Conservation (phyloP, 2,329 filamentous ascomycete species). For the Epichloe festucae region DNA sequence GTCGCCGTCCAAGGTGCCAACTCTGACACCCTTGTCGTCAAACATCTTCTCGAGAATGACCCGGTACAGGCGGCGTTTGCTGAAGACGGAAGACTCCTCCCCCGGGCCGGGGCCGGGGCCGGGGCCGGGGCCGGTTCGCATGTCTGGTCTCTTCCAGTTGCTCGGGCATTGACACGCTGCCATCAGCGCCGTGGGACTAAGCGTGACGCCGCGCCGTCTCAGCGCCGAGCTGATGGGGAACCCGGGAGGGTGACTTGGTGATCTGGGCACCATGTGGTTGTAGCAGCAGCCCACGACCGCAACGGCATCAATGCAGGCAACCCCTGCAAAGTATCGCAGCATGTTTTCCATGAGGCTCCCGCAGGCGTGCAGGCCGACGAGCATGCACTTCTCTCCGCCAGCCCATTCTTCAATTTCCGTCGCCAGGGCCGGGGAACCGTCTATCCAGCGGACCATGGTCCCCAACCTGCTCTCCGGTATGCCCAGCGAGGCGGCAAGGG, state of each 20-base stretch:
- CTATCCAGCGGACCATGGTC: slow-evolving; percentile 17
- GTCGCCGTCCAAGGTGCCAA: slow-evolving; percentile 1
- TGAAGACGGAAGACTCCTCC: slow-evolving; percentile 10
- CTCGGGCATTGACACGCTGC: slow-evolving; percentile 20
- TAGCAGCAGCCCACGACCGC: slow-evolving; percentile 21
- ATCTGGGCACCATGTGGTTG: slow-evolving; percentile 18
- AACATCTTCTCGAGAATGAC: slow-evolving; percentile 16
- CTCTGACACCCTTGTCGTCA: slow-evolving; percentile 12
- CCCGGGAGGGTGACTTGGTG: slow-evolving; percentile 24
- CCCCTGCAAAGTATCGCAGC: slow-evolving; percentile 15
- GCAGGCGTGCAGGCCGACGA: slow-evolving; percentile 21
- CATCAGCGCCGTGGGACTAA: slow-evolving; percentile 21
- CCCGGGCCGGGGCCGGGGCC: no score
- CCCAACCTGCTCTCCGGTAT: slow-evolving; percentile 11
- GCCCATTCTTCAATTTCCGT: slow-evolving; percentile 16
- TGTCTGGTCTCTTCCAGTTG: slow-evolving; percentile 17
- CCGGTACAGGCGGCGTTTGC: slow-evolving; percentile 15
- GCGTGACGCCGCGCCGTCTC: slow-evolving; percentile 8
- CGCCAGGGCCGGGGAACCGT: slow-evolving; percentile 12
- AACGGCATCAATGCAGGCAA: slow-evolving; percentile 11
- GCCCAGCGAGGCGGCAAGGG: slow-evolving; percentile 11
- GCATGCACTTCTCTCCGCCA: slow-evolving; percentile 15
- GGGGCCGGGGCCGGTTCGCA: neutral
- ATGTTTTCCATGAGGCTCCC: slow-evolving; percentile 21
- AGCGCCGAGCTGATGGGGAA: slow-evolving; percentile 24